These are phyloP conservation scores for Acacia crassicarpa DNA, from an alignment of 306 rosid species.

Conservation along the genomic window DNA sequence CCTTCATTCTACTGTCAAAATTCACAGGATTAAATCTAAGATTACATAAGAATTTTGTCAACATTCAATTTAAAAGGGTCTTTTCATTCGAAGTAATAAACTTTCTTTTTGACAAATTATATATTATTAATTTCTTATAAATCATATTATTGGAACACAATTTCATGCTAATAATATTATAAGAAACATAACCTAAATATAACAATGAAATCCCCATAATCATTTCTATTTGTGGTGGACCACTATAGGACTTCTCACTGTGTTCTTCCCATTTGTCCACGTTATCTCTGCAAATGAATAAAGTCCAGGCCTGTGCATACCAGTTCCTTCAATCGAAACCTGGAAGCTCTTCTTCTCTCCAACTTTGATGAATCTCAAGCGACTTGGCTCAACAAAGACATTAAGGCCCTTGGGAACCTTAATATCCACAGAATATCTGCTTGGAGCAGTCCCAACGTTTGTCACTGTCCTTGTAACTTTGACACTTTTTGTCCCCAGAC, in stretches of 20 bases:
- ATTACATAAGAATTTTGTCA: background rate
- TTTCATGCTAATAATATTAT: background rate
- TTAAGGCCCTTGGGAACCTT: conserved; percentile 46
- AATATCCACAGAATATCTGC: conserved; percentile 44
- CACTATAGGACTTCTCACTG: conserved; percentile 32
- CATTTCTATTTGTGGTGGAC: conserved; percentile 28
- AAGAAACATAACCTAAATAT: background rate
- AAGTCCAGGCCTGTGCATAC: background rate
- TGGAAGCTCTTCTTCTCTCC: conserved; percentile 61
- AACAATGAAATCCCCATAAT: no score
- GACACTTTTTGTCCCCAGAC: conserved; percentile 5
- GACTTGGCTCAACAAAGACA: conserved; percentile 46
- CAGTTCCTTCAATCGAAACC: conserved; percentile 31
- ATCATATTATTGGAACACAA: background rate
- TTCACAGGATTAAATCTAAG: no score
- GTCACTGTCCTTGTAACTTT: conserved; percentile 43
- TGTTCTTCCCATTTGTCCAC: conserved; percentile 38
- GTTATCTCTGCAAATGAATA: conserved; percentile 47
- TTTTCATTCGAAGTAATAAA: background rate
- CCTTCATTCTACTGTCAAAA: no score
- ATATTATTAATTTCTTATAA: background rate
- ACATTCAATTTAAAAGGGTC: background rate
- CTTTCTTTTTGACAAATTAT: background rate
- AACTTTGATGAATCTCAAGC: conserved; percentile 36
- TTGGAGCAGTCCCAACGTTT: conserved; percentile 54